These are phyloP conservation scores for Amanita jacksonii DNA, from an alignment of 768 basidiomycete genomes.

Conservation along the genomic window DNA sequence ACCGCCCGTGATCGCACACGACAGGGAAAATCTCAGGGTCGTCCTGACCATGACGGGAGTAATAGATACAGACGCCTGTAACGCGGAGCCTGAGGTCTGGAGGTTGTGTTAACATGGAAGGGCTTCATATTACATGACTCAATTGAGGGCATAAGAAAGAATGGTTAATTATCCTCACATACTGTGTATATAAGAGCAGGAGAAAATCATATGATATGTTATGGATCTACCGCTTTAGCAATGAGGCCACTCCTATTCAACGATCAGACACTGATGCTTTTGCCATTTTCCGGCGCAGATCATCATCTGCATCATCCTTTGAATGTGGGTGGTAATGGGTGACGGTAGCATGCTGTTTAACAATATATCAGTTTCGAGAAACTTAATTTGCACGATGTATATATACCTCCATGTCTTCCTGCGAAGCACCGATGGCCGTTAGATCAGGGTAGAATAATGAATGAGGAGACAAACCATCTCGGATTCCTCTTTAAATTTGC, in stretches of 20 bases:
- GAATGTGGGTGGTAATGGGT: slow-evolving; percentile 6
- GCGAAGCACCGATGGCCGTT: not conserved
- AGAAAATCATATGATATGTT: not conserved
- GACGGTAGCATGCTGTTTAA: slow-evolving; percentile 4
- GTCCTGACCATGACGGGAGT: not conserved
- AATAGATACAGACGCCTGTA: not conserved
- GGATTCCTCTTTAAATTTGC: slow-evolving; percentile 73
- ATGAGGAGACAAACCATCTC: slow-evolving; percentile 31
- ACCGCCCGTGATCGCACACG: not conserved
- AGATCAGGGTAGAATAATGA: not conserved
- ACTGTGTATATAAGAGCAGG: no score
- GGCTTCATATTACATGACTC: no score
- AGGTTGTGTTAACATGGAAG: no score
- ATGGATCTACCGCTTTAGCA: not conserved
- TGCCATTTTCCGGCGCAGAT: not conserved
- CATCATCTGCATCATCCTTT: slow-evolving; percentile 2
- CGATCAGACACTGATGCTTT: slow-evolving; percentile 10
- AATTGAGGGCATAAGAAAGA: no score
- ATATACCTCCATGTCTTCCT: slow-evolving; percentile 6
- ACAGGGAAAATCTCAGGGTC: not conserved
- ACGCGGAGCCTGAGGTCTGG: not conserved
- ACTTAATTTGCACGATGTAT: not conserved
- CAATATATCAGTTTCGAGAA: not conserved
- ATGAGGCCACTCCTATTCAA: not conserved
- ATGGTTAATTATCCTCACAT: no score